Base-by-base conservation (phyloP, 108 stramenopile species). In the Fistulifera pelliculosa region DNA sequence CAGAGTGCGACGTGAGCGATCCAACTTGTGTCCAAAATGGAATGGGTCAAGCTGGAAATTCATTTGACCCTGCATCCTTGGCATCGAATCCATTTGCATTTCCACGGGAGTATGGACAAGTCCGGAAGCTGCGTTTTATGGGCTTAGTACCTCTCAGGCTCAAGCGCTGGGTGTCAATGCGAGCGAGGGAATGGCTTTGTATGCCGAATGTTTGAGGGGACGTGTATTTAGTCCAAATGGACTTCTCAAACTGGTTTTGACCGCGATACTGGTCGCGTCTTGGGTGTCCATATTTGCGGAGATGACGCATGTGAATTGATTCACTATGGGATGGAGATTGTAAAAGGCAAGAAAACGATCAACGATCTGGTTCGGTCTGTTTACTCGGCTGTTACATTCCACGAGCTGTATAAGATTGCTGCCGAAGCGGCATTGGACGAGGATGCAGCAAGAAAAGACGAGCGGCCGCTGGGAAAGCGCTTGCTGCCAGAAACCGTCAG, bases 61-160 rank as follows among this genome's bases (percentile, higher is more conserved):
- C 58, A 11, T 83, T 80, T 63, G 83, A 89, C 56, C 87, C 87
- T 6, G 75, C 78, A 19, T 74, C 77, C 39, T 58, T 89, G 21
- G 79, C 83, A 3, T 43, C 81, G 40, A 90, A 89, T 57, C 87
- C 87, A 18, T 89, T 89, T 65, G 83, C 83, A n/a, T 85, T 90
- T 47, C 87, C 87, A 60, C 68, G 10, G 87, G 83, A n/a, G 77
- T 90, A 0, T 90, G 87, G 87, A 63, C 77, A 5, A 73, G 72
- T 10, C 87, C 87, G 38, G 87, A 90, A 52, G 87, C 80, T 15
- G 76, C 81, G 2, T 83, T 74, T 60, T 90, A 79, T 48, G 87
- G 87, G 1, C 43, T 85, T 17, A 70, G 83, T 15, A 25, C 57
- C 27, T 64, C 75, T 42, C 83, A 85, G 55, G 84, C 83, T 19